Base-by-base conservation (phyloP, 163 green algal species). In the Volvox carteri region DNA sequence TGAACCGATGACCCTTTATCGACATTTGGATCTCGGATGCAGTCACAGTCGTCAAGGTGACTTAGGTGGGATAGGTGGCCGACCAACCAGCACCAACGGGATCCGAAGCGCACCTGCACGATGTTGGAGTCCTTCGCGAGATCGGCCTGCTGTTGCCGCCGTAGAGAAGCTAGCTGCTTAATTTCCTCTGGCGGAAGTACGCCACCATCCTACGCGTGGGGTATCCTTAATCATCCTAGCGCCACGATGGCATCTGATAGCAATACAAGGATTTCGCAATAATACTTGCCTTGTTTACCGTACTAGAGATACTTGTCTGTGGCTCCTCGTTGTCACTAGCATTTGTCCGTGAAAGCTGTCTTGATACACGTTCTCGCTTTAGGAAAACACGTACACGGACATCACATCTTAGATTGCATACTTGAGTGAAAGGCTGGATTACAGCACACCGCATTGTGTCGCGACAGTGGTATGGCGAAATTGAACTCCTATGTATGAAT, bases 71-170 rank as follows among this genome's bases (percentile, higher is more conserved):
- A n/a, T n/a, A n/a, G n/a, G n/a, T n/a, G n/a, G n/a, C n/a, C n/a
- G n/a, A n/a, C n/a, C n/a, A n/a, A n/a, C n/a, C n/a, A n/a, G n/a
- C n/a, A n/a, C n/a, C n/a, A n/a, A n/a, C n/a, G n/a, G n/a, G n/a
- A n/a, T n/a, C n/a, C n/a, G n/a, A n/a, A n/a, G n/a, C 81, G 30
- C 83, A 88, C 83, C 68, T 88, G 83, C 37, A 88, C 12, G 5
- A 70, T 16, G 50, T 88, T 88, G 21, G 68, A 48, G 50, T 88
- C 83, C 50, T 88, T 73, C 4, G 83, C 18, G 14, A 88, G 14
- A 4, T 80, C 50, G 3, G 50, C 46, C 44, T 88, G 78, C 70
- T 84, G 52, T 44, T 85, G 68, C 30, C 87, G 67, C 3, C 72
- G 70, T 25, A 91, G 60, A 0, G 75, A 41, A 0, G 70, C 60